Evolutionary conservation across 495 filamentous ascomycete species (phyloP).

Genomic region (Corynascus novoguineensis): DNA sequence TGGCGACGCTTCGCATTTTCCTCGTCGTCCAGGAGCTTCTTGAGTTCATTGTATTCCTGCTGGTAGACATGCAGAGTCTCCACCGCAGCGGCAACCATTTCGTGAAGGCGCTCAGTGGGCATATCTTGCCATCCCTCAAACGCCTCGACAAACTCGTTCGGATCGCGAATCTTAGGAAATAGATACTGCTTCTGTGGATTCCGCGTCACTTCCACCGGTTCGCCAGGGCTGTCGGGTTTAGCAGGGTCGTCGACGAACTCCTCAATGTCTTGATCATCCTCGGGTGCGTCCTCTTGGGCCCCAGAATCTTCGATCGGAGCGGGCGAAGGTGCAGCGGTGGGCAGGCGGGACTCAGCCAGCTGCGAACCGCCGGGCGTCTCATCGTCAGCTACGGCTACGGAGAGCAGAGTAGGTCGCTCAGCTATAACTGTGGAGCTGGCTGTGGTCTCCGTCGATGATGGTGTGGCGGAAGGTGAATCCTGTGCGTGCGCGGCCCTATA

Average conservation of each 20-base stretch:
- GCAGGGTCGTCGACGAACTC: constrained; percentile 13
- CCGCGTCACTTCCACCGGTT: constrained; percentile 25
- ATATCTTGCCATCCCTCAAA: constrained; percentile 35
- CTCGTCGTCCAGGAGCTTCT: constrained; percentile 48
- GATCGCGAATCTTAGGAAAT: constrained; percentile 35
- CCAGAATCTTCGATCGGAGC: constrained; percentile 19
- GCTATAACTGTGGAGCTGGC: neutral
- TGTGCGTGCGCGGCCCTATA: constrained; percentile 15
- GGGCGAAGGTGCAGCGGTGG: constrained; percentile 27
- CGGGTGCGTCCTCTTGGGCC: constrained; percentile 17
- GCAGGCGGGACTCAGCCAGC: constrained; percentile 16
- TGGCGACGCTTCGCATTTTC: constrained; percentile 44
- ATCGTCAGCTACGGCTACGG: neutral
- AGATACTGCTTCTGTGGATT: constrained; percentile 23
- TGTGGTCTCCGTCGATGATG: neutral
- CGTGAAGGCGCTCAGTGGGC: constrained; percentile 47
- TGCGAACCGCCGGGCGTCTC: constrained; percentile 14
- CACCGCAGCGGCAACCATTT: constrained; percentile 47
- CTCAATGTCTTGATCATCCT: constrained; percentile 26
- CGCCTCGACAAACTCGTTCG: constrained; percentile 30
- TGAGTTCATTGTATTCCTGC: constrained; percentile 57
- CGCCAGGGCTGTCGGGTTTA: constrained; percentile 7
- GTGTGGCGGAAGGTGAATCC: neutral
- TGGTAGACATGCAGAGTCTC: constrained; percentile 55
- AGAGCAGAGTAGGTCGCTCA: neutral